Percentiles rank a stretch among this genome's conserved stretches.
phyloP scores from a whole-genome alignment of 2,329 filamentous ascomycete genomes.

The Davidsoniella eucalypti region DNA sequence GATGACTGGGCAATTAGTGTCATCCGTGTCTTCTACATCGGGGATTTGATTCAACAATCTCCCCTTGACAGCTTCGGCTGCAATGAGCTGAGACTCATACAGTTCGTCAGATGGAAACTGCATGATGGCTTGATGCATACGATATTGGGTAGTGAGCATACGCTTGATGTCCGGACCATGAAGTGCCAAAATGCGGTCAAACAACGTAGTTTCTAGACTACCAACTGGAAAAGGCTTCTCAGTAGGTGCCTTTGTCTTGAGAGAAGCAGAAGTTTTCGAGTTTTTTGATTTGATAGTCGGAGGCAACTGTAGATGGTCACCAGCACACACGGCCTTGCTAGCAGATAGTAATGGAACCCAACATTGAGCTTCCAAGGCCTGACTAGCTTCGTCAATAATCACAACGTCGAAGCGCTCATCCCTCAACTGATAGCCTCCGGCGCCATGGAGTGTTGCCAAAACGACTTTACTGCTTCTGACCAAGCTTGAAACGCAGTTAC shows the following conservation, averaged over 20 bases:
- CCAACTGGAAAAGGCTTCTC: slow-evolving; percentile 15
- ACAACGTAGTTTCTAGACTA: slow-evolving; percentile 70
- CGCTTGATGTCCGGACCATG: slow-evolving; percentile 75
- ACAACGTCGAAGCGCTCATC: slow-evolving; percentile 80
- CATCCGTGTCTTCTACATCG: slow-evolving; percentile 65
- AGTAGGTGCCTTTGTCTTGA: slow-evolving; percentile 6
- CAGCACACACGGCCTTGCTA: slow-evolving; percentile 74
- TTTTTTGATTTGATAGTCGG: slow-evolving; percentile 80
- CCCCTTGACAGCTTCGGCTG: slow-evolving; percentile 60
- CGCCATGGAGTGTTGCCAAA: slow-evolving; percentile 80
- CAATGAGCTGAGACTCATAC: slow-evolving; percentile 67
- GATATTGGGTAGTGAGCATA: slow-evolving; percentile 94
- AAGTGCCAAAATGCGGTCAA: slow-evolving; percentile 69
- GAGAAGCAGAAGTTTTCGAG: slow-evolving; percentile 21
- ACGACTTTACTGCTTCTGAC: slow-evolving; percentile 71
- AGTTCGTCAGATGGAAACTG: slow-evolving; percentile 77
- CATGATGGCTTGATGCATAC: slow-evolving; percentile 96
- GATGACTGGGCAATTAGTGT: slow-evolving; percentile 72
- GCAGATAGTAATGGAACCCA: slow-evolving; percentile 80
- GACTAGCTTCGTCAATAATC: slow-evolving; percentile 88
- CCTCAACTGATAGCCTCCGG: slow-evolving; percentile 68
- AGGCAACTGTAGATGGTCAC: slow-evolving; percentile 85
- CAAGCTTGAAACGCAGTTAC: slow-evolving; percentile 60
- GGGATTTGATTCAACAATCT: slow-evolving; percentile 45
- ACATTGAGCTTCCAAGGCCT: slow-evolving; percentile 89